These are phyloP conservation scores for Apiotrichum brassicae DNA, from an alignment of 1,284 basidiomycete genomes.

Conservation along the genomic window DNA sequence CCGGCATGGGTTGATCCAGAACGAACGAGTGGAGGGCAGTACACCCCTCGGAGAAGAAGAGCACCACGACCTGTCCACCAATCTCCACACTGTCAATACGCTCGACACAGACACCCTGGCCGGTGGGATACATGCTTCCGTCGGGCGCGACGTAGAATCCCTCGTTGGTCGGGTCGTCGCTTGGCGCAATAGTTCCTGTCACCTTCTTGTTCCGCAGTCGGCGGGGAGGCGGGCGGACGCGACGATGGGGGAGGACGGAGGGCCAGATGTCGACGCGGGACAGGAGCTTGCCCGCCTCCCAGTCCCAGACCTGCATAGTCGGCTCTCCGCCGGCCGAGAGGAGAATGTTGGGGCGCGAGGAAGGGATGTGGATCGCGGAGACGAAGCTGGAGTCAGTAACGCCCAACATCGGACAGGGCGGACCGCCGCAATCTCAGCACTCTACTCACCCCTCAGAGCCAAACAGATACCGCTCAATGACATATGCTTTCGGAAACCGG, in stretches of 20 bases:
- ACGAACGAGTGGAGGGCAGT: constrained; percentile 38
- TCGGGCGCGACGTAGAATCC: constrained; percentile 37
- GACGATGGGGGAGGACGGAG: constrained; percentile 58
- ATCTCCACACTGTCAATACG: constrained; percentile 30
- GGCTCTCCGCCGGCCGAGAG: constrained; percentile 84
- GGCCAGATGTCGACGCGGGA: constrained; percentile 56
- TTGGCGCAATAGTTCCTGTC: constrained; percentile 8
- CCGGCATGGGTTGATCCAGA: constrained; percentile 14
- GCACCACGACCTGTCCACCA: constrained; percentile 25
- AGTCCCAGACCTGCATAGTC: constrained; percentile 70
- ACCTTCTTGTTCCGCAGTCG: constrained; percentile 21
- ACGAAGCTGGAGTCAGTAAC: constrained; percentile 57
- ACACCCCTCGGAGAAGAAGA: constrained; percentile 46
- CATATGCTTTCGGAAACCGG: constrained; percentile 74
- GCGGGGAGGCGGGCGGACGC: constrained; percentile 47
- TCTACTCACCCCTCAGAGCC: constrained; percentile 67
- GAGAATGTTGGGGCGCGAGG: constrained; percentile 52
- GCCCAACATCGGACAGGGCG: neutral
- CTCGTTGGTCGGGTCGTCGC: constrained; percentile 18
- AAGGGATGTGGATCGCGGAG: constrained; percentile 67
- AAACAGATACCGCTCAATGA: constrained; percentile 75
- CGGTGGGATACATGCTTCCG: constrained; percentile 36
- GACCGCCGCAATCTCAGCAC: too few relatives aligned
- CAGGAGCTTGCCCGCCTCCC: constrained; percentile 57
- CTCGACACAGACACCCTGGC: constrained; percentile 42